Evolutionary conservation across 441 rosid species (phyloP).

Genomic region (Corymbia citriodora): DNA sequence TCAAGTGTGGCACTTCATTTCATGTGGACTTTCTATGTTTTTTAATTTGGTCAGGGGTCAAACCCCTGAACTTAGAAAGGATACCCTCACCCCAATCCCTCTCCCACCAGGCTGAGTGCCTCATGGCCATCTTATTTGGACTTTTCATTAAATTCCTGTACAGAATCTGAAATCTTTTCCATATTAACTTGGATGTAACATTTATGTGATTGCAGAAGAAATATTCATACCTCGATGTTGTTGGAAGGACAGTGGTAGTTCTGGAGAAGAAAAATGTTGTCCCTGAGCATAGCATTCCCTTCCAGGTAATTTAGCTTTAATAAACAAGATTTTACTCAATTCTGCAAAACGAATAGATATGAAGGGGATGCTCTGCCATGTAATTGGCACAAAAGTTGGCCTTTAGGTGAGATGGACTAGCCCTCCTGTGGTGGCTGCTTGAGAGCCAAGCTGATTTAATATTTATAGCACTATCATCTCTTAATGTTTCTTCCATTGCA

Average conservation of each 20-base stretch:
- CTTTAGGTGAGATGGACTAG: background rate
- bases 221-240: slow-evolving; percentile 94
- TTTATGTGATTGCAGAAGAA: slow-evolving; percentile 55
- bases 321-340: background rate
- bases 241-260: slow-evolving; percentile 94
- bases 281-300: slow-evolving; percentile 70
- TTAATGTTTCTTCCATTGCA: background rate
- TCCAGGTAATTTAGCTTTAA: slow-evolving; percentile 57
- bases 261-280: slow-evolving; percentile 84
- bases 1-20: background rate
- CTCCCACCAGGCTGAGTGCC: background rate
- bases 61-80: background rate
- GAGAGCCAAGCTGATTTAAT: background rate
- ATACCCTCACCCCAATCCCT: background rate
- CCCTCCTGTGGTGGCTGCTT: background rate
- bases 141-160: background rate
- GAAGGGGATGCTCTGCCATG: background rate
- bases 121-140: background rate
- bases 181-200: background rate
- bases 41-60: background rate
- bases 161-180: slow-evolving; percentile 4
- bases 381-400: background rate
- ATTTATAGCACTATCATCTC: background rate
- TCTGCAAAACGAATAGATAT: background rate
- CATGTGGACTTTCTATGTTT: background rate